A percentile compares a stretch with the other conserved stretches of the same genome.
Conservation (phyloP, 805 yeast species). For the Candida alai region DNA sequence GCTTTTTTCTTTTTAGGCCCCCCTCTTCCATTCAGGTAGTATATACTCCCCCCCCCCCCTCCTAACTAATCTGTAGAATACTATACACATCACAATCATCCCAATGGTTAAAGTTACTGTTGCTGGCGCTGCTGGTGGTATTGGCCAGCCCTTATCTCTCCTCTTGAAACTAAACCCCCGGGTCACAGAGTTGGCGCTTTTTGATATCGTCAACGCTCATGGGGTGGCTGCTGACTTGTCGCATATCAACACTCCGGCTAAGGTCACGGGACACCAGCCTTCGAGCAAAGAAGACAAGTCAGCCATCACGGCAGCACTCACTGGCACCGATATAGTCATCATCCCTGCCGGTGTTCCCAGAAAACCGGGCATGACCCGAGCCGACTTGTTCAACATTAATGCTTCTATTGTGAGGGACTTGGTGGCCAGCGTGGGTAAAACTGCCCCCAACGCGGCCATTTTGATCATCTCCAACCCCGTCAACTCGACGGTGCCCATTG, state of each 20-base stretch:
- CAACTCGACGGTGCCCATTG: slow-evolving; percentile 45
- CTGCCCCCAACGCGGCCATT: slow-evolving; percentile 41
- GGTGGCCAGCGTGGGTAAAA: slow-evolving; percentile 35
- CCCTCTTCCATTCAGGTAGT: too few species aligned
- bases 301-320: slow-evolving; percentile 35
- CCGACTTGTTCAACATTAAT: slow-evolving; percentile 44
- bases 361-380: slow-evolving; percentile 48
- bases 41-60: too few species aligned
- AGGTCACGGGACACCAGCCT: slow-evolving; percentile 41
- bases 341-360: slow-evolving; percentile 49
- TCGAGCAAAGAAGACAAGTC: slow-evolving; percentile 32
- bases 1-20: too few species aligned
- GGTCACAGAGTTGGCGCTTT: slow-evolving; percentile 37
- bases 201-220: slow-evolving; percentile 41
- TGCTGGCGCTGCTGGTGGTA: slow-evolving; percentile 49
- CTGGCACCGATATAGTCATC: slow-evolving; percentile 36
- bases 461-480: slow-evolving; percentile 46
- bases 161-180: slow-evolving; percentile 37
- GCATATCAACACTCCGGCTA: slow-evolving; percentile 39
- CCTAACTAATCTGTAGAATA: slow-evolving; percentile 1
- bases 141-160: slow-evolving; percentile 45
- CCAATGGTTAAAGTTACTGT: slow-evolving; percentile 47
- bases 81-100: slow-evolving; percentile 5
- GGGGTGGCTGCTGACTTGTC: slow-evolving; percentile 47
- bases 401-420: slow-evolving; percentile 43